Evolutionary conservation across 441 rosid genomes (phyloP).

Genomic region (Geranium incanum): DNA sequence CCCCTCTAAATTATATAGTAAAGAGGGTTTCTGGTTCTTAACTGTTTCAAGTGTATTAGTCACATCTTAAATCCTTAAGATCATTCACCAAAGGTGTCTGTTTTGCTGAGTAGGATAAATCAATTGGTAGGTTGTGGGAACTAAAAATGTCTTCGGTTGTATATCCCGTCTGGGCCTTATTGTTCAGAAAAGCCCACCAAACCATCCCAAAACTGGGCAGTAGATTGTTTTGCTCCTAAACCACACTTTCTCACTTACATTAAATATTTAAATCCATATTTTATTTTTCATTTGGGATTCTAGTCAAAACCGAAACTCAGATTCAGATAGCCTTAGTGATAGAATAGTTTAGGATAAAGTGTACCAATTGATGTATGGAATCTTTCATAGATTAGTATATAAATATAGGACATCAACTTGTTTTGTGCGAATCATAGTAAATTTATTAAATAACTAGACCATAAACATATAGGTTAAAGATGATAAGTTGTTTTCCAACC

Average conservation of each 20-base stretch:
- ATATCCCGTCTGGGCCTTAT: neutral
- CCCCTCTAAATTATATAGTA: too few species aligned
- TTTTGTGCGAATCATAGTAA: neutral
- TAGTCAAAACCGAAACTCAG: neutral
- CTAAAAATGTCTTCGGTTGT: too few species aligned
- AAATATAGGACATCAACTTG: neutral
- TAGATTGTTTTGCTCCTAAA: neutral
- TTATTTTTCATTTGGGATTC: neutral
- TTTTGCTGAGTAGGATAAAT: too few species aligned
- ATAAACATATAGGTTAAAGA: neutral
- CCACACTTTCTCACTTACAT: neutral
- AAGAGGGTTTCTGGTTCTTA: too few species aligned
- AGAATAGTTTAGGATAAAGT: neutral
- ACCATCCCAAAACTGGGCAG: neutral
- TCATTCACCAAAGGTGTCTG: too few species aligned
- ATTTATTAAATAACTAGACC: neutral
- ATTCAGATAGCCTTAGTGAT: neutral
- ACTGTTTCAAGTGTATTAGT: too few species aligned
- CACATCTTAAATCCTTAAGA: too few species aligned
- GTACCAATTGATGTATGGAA: neutral
- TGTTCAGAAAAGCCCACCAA: neutral
- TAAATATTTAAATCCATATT: neutral
- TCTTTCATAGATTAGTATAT: neutral
- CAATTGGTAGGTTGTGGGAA: too few species aligned
- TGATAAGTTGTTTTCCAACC: neutral